Evolutionary conservation across 2,329 filamentous ascomycete genomes (phyloP).

Genomic region (Cladosporium halotolerans): DNA sequence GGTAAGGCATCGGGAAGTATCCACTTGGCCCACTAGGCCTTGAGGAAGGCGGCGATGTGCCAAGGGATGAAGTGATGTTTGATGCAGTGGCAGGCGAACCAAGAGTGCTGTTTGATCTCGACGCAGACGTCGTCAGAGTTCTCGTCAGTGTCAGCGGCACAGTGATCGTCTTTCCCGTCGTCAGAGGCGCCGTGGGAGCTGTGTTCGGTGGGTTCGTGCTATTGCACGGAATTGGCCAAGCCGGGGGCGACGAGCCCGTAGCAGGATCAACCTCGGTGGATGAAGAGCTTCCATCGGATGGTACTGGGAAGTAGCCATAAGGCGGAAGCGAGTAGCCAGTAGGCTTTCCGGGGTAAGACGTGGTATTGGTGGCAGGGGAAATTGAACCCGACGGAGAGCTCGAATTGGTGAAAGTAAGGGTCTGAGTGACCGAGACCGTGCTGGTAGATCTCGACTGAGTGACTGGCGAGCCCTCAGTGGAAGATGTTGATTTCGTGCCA

Average conservation of each 20-base stretch:
- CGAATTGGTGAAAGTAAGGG: conserved; percentile 3
- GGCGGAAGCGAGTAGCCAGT: neutral
- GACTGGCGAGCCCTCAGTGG: conserved; percentile 13
- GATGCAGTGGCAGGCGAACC: neutral
- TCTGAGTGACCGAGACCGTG: conserved; percentile 5
- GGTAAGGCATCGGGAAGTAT: neutral
- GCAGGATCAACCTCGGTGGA: conserved; percentile 1
- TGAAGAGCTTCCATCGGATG: neutral
- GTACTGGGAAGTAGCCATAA: conserved; percentile 4
- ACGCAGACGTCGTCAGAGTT: neutral
- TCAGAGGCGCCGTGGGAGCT: neutral
- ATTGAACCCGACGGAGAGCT: neutral
- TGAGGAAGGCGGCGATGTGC: neutral
- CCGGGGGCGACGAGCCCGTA: conserved; percentile 2
- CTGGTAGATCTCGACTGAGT: conserved; percentile 1
- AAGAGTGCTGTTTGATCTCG: neutral
- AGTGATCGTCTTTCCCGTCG: conserved; percentile 1
- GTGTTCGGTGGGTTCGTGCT: neutral
- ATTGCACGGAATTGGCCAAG: conserved; percentile 6
- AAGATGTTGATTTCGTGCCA: conserved; percentile 8
- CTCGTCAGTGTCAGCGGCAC: conserved; percentile 2
- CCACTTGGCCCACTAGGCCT: conserved; percentile 2
- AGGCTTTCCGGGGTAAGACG: neutral
- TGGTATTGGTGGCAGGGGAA: neutral
- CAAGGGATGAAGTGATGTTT: neutral